These are phyloP conservation scores for Pythium chondricola DNA, from an alignment of 352 stramenopile genomes.

Conservation along the genomic window DNA sequence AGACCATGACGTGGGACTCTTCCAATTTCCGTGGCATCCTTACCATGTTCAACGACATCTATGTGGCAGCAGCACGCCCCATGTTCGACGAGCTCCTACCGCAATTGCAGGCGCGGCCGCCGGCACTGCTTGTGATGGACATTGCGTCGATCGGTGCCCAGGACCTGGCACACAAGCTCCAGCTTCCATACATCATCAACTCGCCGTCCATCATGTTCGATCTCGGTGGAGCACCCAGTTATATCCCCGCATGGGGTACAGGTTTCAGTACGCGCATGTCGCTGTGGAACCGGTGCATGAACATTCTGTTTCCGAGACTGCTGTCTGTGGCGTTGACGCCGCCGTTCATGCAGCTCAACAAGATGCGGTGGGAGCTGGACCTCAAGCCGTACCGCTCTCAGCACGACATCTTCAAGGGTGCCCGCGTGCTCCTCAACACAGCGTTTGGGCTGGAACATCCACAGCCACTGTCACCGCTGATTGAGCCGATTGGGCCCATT, in stretches of 20 bases:
- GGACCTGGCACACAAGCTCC: conserved; percentile 71
- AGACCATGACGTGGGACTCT: conserved; percentile 73
- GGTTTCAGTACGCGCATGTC: conserved; percentile 80
- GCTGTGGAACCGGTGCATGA: conserved; percentile 86
- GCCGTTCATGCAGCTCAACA: conserved; percentile 86
- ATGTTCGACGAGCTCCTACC: conserved; percentile 75
- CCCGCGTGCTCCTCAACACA: conserved; percentile 84
- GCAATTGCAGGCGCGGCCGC: conserved; percentile 29
- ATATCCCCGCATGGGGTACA: conserved; percentile 81
- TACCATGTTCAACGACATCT: conserved; percentile 87
- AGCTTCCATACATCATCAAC: conserved; percentile 75
- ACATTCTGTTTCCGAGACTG: conserved; percentile 83
- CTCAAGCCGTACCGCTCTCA: conserved; percentile 73
- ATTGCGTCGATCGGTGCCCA: conserved; percentile 77
- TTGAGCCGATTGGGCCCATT: conserved; percentile 73
- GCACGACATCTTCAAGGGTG: conserved; percentile 84
- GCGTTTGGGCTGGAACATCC: conserved; percentile 81
- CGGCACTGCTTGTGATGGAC: conserved; percentile 75
- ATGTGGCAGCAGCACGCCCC: conserved; percentile 60
- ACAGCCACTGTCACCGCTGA: conserved; percentile 65
- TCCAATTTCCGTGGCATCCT: conserved; percentile 83
- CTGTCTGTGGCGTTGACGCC: conserved; percentile 83
- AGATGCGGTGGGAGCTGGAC: conserved; percentile 71
- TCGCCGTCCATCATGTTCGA: conserved; percentile 85
- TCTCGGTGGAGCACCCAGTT: conserved; percentile 57